Conservation (phyloP, 306 rosid genomes). For the Casuarina glauca region DNA sequence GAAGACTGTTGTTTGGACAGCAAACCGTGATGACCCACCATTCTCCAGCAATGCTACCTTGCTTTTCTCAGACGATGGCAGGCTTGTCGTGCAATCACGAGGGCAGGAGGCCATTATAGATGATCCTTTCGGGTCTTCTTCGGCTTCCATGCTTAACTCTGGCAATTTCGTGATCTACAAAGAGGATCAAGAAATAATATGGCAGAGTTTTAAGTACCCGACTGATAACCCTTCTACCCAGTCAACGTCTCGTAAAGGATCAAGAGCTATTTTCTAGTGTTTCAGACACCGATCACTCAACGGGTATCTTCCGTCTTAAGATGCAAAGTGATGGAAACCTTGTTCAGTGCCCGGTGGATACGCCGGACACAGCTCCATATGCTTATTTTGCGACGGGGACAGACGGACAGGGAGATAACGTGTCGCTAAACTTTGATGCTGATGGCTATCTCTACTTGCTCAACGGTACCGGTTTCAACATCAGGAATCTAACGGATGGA, state of each 20-base stretch:
- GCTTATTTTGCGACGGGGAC: not conserved
- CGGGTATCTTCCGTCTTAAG: no score
- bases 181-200: no score
- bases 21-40: slow-evolving; percentile 17
- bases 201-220: no score
- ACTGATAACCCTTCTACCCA: no score
- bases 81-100: slow-evolving; percentile 10
- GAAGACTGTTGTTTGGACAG: slow-evolving; percentile 37
- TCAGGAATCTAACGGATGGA: not conserved
- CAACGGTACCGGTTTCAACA: not conserved
- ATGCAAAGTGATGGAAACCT: no score
- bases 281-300: no score
- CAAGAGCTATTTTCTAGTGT: no score
- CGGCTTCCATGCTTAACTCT: no score
- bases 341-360: slow-evolving; percentile 15
- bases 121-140: no score
- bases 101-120: not conserved
- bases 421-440: slow-evolving; percentile 9
- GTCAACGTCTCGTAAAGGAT: no score
- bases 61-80: slow-evolving; percentile 21
- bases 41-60: slow-evolving; percentile 14
- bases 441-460: not conserved
- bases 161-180: no score
- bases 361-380: not conserved
- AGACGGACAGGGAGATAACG: not conserved